Evolutionary conservation across 2,329 filamentous ascomycete genomes (phyloP).

Genomic region (Penicillium sp.): DNA sequence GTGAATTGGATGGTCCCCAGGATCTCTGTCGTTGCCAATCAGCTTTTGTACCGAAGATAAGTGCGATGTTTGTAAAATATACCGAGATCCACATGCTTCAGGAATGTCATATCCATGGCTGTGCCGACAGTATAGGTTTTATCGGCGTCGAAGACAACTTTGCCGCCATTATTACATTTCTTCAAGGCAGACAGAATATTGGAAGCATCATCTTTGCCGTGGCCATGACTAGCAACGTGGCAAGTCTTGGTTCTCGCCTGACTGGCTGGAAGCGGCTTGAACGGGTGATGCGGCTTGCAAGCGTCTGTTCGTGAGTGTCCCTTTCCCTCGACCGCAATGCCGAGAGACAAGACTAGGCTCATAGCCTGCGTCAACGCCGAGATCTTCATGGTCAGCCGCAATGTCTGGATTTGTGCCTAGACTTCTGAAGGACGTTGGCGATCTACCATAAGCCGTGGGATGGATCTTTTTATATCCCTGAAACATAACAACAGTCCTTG

Average conservation of each 20-base stretch:
- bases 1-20: conserved; percentile 62
- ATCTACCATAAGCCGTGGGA: background rate
- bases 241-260: conserved; percentile 27
- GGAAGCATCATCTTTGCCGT: conserved; percentile 48
- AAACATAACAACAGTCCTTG: background rate
- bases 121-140: conserved; percentile 62
- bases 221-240: conserved; percentile 27
- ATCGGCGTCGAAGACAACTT: conserved; percentile 57
- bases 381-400: conserved; percentile 24
- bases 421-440: background rate
- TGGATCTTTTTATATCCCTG: background rate
- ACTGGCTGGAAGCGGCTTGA: conserved; percentile 29
- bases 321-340: conserved; percentile 13
- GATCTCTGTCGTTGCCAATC: conserved; percentile 45
- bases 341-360: conserved; percentile 21
- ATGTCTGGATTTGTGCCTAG: background rate
- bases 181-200: conserved; percentile 56
- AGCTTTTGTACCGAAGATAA: background rate
- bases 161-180: conserved; percentile 62
- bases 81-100: conserved; percentile 62
- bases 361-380: conserved; percentile 22
- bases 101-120: conserved; percentile 63
- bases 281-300: conserved; percentile 29
- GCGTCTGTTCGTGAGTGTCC: conserved; percentile 21
- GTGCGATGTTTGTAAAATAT: conserved; percentile 16